A percentile compares a stretch with the other conserved stretches of the same genome.
These are phyloP conservation scores for Corrigiola litoralis DNA, from an alignment of 179 eudicot species.

Conservation along the genomic window DNA sequence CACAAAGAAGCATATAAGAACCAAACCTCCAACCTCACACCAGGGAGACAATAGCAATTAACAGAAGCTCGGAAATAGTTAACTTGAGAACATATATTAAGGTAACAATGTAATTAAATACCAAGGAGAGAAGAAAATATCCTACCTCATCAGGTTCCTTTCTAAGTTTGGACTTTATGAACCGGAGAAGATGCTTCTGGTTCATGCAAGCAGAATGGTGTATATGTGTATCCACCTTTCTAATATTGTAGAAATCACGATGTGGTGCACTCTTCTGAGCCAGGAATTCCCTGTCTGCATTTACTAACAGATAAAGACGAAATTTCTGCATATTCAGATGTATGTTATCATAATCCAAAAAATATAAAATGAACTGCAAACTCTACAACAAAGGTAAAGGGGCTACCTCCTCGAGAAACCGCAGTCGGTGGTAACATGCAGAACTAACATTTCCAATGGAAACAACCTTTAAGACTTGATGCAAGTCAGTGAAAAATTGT, in stretches of 20 bases:
- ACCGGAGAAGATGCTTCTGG: conserved; percentile 81
- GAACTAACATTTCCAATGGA: conserved; percentile 67
- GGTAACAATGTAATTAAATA: neutral
- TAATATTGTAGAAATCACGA: conserved; percentile 80
- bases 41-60: neutral
- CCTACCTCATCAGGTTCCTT: conserved; percentile 84
- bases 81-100: neutral
- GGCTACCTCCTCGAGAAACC: conserved; percentile 72
- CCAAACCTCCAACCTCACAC: too few relatives aligned
- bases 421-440: conserved; percentile 62
- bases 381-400: neutral
- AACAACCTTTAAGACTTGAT: conserved; percentile 53
- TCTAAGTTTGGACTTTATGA: conserved; percentile 68
- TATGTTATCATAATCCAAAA: conserved; percentile 29
- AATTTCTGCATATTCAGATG: conserved; percentile 63
- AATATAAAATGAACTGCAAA: neutral
- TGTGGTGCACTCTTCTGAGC: conserved; percentile 83
- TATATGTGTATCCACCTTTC: conserved; percentile 88
- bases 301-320: conserved; percentile 81
- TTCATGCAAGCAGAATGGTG: conserved; percentile 95
- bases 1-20: too few relatives aligned
- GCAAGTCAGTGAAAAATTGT: conserved; percentile 69
- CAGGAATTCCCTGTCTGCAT: conserved; percentile 76
- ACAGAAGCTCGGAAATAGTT: neutral
- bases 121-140: neutral